Conservation (phyloP, 2,329 filamentous ascomycete genomes). For the Cercospora berteroae region DNA sequence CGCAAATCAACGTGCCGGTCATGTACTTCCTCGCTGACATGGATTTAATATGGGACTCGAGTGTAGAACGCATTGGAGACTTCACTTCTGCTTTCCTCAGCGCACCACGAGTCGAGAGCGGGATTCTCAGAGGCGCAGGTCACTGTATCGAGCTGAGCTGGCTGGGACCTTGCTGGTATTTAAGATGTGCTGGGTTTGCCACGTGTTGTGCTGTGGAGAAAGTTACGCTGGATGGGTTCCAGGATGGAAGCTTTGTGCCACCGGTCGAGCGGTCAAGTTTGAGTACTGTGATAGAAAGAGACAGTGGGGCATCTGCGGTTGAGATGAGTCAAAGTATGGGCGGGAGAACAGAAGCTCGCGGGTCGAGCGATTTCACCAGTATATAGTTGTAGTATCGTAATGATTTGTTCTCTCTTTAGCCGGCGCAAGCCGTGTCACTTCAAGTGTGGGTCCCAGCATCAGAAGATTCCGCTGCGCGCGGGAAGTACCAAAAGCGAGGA, state of each 20-base stretch:
- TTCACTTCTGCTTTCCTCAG: slow-evolving; percentile 13
- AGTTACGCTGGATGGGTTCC: slow-evolving; percentile 3
- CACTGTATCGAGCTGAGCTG: slow-evolving; percentile 18
- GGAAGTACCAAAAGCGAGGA: neutral
- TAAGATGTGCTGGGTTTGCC: slow-evolving; percentile 16
- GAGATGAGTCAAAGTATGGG: neutral
- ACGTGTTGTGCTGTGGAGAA: slow-evolving; percentile 16
- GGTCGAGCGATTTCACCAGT: neutral
- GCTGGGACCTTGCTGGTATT: slow-evolving; percentile 17
- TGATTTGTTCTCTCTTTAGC: neutral
- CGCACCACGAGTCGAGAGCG: slow-evolving; percentile 13
- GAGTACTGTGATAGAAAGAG: slow-evolving; percentile 7
- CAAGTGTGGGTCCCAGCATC: neutral
- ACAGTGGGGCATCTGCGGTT: neutral
- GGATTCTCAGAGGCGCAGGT: slow-evolving; percentile 12
- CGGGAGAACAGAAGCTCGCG: neutral
- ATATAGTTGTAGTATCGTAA: neutral
- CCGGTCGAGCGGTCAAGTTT: slow-evolving; percentile 6
- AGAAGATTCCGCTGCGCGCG: neutral
- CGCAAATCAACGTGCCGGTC: slow-evolving; percentile 15
- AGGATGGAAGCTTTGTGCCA: neutral
- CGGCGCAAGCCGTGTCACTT: neutral
- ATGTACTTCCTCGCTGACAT: slow-evolving; percentile 17
- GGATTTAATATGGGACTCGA: slow-evolving; percentile 15
- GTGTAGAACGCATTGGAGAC: slow-evolving; percentile 3